These are phyloP conservation scores for Termitomyces bulborhizus DNA, from an alignment of 768 basidiomycete species.

Conservation along the genomic window DNA sequence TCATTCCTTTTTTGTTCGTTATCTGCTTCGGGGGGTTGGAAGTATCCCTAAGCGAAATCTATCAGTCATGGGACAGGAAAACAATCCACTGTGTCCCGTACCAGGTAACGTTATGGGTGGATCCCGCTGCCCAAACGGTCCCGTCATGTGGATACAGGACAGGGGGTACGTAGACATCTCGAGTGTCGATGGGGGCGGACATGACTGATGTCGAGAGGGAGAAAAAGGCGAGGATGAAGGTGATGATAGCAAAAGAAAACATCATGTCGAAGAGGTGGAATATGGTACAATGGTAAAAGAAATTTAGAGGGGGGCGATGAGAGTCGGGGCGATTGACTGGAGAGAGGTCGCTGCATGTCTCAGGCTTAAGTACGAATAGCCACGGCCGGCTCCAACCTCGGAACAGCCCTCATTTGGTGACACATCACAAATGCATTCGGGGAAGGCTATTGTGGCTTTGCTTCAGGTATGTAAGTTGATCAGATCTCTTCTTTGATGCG, in stretches of 20 bases:
- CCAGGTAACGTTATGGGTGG: constrained; percentile 39
- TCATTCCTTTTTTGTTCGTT: constrained; percentile 37
- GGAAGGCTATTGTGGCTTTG: background rate
- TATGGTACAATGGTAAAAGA: background rate
- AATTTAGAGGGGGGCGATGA: background rate
- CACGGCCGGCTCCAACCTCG: constrained; percentile 10
- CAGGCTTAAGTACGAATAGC: constrained; percentile 8
- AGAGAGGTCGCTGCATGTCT: constrained; percentile 6
- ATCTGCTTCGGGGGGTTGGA: constrained; percentile 36
- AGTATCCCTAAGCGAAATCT: constrained; percentile 26
- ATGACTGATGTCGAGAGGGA: constrained; percentile 20
- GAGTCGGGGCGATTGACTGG: constrained; percentile 1
- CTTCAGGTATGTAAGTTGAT: constrained; percentile 1
- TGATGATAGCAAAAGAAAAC: constrained; percentile 8
- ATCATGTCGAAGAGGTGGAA: constrained; percentile 7
- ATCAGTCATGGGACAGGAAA: background rate
- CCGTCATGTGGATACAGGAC: constrained; percentile 29
- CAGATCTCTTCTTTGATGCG: constrained; percentile 4
- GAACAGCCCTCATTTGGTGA: constrained; percentile 1
- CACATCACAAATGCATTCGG: constrained; percentile 3
- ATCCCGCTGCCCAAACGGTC: constrained; percentile 35
- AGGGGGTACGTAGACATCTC: constrained; percentile 44
- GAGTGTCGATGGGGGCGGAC: constrained; percentile 26
- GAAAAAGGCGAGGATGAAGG: constrained; percentile 14
- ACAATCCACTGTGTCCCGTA: constrained; percentile 12